Percentiles rank a stretch among this genome's conserved stretches.
These are phyloP conservation scores for Suillus alpinus DNA, from an alignment of 768 basidiomycete genomes.

Conservation along the genomic window DNA sequence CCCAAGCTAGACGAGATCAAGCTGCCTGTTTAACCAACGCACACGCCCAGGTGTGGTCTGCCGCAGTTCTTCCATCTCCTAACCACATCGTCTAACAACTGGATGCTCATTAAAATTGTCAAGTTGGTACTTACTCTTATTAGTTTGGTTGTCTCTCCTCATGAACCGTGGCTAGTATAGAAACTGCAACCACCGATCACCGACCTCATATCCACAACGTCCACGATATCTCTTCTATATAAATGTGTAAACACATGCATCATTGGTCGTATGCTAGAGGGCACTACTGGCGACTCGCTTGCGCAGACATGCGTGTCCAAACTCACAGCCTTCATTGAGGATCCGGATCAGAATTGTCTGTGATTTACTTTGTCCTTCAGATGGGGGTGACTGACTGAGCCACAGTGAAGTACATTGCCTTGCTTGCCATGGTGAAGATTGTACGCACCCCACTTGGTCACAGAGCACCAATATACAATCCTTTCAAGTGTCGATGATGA, in stretches of 20 bases:
- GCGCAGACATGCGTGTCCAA: constrained; percentile 92
- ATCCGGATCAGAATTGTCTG: constrained; percentile 94
- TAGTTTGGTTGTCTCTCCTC: constrained; percentile 92
- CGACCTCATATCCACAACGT: constrained; percentile 91
- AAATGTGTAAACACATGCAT: constrained; percentile 99
- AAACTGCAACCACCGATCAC: constrained; percentile 94
- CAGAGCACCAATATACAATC: constrained; percentile 90
- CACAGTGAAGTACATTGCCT: constrained; percentile 96
- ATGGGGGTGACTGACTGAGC: not conserved
- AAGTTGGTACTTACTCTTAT: constrained; percentile 63
- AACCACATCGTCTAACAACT: constrained; percentile 94
- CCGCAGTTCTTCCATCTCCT: constrained; percentile 88
- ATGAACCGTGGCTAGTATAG: constrained; percentile 90
- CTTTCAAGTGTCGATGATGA: constrained; percentile 86
- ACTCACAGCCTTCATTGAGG: constrained; percentile 86
- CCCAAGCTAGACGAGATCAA: not conserved
- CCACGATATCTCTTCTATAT: constrained; percentile 92
- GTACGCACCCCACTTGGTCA: constrained; percentile 86
- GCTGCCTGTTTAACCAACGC: constrained; percentile 2
- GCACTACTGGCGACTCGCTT: constrained; percentile 69
- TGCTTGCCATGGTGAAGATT: constrained; percentile 94
- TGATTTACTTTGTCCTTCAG: constrained; percentile 13
- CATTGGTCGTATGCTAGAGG: constrained; percentile 92
- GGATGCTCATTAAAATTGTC: constrained; percentile 99
- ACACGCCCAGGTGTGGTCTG: constrained; percentile 75